Evolutionary conservation across 176 grass and related monocot species (phyloP), one percentile per base, ranked within the genome.

Genomic region (Aegilops sharonensis): DNA sequence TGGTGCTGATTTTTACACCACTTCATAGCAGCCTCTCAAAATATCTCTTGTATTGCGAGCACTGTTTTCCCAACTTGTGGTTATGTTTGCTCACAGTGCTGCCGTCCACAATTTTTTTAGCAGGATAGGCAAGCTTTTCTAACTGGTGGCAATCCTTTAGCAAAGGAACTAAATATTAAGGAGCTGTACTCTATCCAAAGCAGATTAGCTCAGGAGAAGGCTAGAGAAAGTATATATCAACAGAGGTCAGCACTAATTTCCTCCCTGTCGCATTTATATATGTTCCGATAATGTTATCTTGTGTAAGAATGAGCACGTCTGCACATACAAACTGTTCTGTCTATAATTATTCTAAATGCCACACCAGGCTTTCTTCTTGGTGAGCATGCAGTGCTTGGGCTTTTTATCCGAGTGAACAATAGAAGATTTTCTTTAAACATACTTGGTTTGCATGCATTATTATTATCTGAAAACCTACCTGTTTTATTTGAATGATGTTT

Each of bases 181-280:
- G 97, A 97, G 70, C 79, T 97, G 21, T 94, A 94, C 88, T 89
- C 91, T 75, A 83, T 94, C 77, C 97, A 99, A 88, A 99, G 89
- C 83, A 90, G 83, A 89, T 72, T 95, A 82, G 87, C 85, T 76
- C 92, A 94, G 83, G 94, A 99, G 60, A 96, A 99, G 90, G 87
- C 90, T 87, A 97, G 85, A 91, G 92, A 94, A 89, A 80, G 79
- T 76, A 88, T 84, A 66, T 87, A 80, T 69, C 88, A 80, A 3
- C 88, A 95, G 60, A 93, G 94, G 94, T 95, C 64, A 86, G 91
- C 34, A 54, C 64, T 59, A 78, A 14, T 45, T 83, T 60, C 23
- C 12, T 81, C 25, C 7, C 20, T 77, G 5, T 21, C 15, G 64
- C 40, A 43, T 52, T 8, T 80, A 62, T 54, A 15, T 79, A 15